A percentile compares a stretch with the other conserved stretches of the same genome.
phyloP scores from a whole-genome alignment of 2,329 filamentous ascomycete species.

The Colletotrichum simmondsii region DNA sequence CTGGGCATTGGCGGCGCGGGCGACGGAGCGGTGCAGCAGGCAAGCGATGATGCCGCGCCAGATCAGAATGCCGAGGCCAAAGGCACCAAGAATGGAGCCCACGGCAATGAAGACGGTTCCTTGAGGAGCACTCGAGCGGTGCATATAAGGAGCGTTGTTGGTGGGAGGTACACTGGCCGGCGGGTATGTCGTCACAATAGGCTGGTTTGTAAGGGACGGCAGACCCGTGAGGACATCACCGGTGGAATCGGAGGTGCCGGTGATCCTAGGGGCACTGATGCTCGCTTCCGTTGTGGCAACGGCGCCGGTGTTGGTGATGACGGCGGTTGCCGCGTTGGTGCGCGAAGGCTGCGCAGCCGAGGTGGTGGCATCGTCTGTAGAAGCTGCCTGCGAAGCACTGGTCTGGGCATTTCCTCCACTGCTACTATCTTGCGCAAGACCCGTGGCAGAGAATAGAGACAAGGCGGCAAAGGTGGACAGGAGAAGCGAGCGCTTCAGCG shows the following conservation, averaged over 20 bases:
- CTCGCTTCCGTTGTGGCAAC: constrained; percentile 30
- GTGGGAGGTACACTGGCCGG: constrained; percentile 84
- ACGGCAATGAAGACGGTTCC: constrained; percentile 97
- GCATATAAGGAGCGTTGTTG: constrained; percentile 89
- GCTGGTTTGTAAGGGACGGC: constrained; percentile 54
- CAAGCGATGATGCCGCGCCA: constrained; percentile 92
- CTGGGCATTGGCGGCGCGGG: constrained; percentile 82
- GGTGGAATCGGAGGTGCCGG: constrained; percentile 36
- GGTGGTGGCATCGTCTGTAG: constrained; percentile 26
- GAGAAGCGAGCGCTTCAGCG: constrained; percentile 65
- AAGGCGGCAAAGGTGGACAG: constrained; percentile 77
- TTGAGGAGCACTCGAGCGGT: constrained; percentile 84
- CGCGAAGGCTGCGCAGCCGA: constrained; percentile 33
- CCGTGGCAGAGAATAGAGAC: constrained; percentile 44
- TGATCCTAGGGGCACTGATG: constrained; percentile 36
- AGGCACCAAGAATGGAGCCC: constrained; percentile 85
- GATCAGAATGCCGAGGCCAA: constrained; percentile 82
- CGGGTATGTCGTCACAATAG: constrained; percentile 68
- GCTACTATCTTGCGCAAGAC: constrained; percentile 45
- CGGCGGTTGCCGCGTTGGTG: constrained; percentile 28
- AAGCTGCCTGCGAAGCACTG: constrained; percentile 20
- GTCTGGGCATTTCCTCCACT: constrained; percentile 10
- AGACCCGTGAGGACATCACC: constrained; percentile 44
- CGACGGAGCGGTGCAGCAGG: constrained; percentile 91
- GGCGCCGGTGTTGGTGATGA: constrained; percentile 38